Base-by-base conservation (phyloP, 305 asterid genomes). In the Rubia peregrina region DNA sequence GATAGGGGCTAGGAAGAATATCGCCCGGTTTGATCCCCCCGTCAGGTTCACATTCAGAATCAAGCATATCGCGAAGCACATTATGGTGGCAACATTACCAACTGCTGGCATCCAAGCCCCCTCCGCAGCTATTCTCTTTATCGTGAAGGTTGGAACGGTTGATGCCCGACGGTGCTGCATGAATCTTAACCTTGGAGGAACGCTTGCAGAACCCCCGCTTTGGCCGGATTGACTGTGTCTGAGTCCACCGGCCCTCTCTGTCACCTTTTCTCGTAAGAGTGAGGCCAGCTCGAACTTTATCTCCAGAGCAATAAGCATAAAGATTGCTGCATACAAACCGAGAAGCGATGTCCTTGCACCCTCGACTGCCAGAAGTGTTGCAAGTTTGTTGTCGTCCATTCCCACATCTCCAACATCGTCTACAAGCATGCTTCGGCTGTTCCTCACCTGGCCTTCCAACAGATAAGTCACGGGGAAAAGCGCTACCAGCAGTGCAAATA, bases 41-140 rank as follows among this genome's bases (percentile, higher is more conserved):
- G 92, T 88, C 17, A 95, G 89, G 78, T 86, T 90, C 74, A 81
- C 73, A 61, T 95, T 95, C 84, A 95, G 80, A 83, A 95, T 89
- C 68, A 95, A 85, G 87, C 98, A 95, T 83, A 95, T 86, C 0
- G 90, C 89, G 69, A 95, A 95, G 83, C 97, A 92, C 92, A 95
- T 78, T 24, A 95, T 78, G 2, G 98, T 95, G 73, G 99, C 97
- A 62, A 95, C 97, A 24, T 95, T 95, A 71, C 99, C 99, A 33
- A 95, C 97, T 51, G 99, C 96, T 30, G 99, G 96, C 98, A 95
- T 95, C 98, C 99, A 95, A 26, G 96, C 96, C 74, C 98, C 99
- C 78, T 92, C 97, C 6, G 92, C 89, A 72, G 95, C 89, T 85
- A 92, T 89, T 51, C 83, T 83, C 76, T 89, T 86, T 68, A 90